Percentiles rank a stretch among this genome's conserved stretches.
Evolutionary conservation across 192 early-diverging fungal genomes (phyloP).

Genomic region (Linnemannia schmuckeri): DNA sequence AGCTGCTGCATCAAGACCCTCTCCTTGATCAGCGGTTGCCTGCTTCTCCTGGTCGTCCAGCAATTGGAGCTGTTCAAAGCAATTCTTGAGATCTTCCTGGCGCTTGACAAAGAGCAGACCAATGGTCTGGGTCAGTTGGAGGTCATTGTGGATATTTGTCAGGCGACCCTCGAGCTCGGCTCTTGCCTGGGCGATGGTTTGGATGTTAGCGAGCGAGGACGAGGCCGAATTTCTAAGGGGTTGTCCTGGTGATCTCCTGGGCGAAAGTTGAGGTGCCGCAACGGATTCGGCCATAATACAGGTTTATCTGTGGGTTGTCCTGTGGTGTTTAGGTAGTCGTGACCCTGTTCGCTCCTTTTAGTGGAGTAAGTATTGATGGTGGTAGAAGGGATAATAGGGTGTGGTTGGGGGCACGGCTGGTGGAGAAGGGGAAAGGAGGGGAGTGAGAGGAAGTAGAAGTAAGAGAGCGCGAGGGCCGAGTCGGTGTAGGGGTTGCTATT

Average conservation of each 20-base stretch:
- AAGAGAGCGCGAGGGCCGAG: too few species aligned
- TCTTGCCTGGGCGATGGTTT: constrained; percentile 42
- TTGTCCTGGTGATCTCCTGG: constrained; percentile 15
- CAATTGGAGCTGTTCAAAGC: constrained; percentile 38
- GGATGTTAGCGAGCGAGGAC: constrained; percentile 18
- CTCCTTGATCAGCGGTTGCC: constrained; percentile 5
- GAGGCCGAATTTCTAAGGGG: neutral
- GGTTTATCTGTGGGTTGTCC: neutral
- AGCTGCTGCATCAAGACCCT: neutral
- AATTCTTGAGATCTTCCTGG: constrained; percentile 49
- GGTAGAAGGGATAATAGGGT: neutral
- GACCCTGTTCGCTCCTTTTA: neutral
- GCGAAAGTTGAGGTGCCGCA: constrained; percentile 20
- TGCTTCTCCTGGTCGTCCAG: constrained; percentile 15
- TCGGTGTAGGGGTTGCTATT: too few species aligned
- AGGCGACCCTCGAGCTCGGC: constrained; percentile 47
- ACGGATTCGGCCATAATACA: constrained; percentile 23
- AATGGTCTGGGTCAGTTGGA: constrained; percentile 51
- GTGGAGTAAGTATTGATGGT: neutral
- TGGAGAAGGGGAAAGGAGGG: neutral
- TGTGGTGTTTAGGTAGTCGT: neutral
- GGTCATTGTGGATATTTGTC: constrained; percentile 43
- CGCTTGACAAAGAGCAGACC: constrained; percentile 52
- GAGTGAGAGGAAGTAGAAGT: neutral
- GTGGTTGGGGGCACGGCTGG: neutral